These are phyloP conservation scores for Hanseniaspora vineae DNA, from an alignment of 805 yeast species.

Conservation along the genomic window DNA sequence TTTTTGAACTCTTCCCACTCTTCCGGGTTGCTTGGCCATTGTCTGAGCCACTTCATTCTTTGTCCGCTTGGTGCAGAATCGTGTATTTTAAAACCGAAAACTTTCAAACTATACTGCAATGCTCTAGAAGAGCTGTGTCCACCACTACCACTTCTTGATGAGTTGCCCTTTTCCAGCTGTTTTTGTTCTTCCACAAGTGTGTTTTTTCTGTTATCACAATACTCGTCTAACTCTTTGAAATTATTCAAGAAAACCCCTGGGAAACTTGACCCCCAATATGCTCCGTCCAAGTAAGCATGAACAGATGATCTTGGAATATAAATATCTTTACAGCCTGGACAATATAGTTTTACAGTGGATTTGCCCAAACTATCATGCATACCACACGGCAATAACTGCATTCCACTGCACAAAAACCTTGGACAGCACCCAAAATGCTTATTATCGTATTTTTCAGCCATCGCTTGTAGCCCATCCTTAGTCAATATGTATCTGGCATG, in stretches of 20 bases:
- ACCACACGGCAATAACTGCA: conserved; percentile 86
- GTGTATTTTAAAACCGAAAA: conserved; percentile 78
- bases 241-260: conserved; percentile 85
- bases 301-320: conserved; percentile 82
- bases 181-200: conserved; percentile 6
- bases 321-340: conserved; percentile 89
- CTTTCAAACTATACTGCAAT: conserved; percentile 50
- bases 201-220: conserved; percentile 45
- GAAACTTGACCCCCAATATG: conserved; percentile 92
- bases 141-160: background rate
- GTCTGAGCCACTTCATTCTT: conserved; percentile 92
- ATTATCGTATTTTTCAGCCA: conserved; percentile 89
- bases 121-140: conserved; percentile 4
- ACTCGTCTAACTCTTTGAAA: conserved; percentile 81
- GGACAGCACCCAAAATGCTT: conserved; percentile 90
- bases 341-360: conserved; percentile 82
- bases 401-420: conserved; percentile 76
- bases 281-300: conserved; percentile 85
- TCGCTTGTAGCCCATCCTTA: conserved; percentile 75
- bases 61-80: conserved; percentile 72
- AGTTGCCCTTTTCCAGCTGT: background rate
- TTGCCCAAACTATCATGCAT: conserved; percentile 81
- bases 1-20: conserved; percentile 49
- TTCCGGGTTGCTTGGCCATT: conserved; percentile 48
- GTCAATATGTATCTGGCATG: conserved; percentile 87